phyloP scores from a whole-genome alignment of 257 asterid genomes.

The Solanum chmielewskii region DNA sequence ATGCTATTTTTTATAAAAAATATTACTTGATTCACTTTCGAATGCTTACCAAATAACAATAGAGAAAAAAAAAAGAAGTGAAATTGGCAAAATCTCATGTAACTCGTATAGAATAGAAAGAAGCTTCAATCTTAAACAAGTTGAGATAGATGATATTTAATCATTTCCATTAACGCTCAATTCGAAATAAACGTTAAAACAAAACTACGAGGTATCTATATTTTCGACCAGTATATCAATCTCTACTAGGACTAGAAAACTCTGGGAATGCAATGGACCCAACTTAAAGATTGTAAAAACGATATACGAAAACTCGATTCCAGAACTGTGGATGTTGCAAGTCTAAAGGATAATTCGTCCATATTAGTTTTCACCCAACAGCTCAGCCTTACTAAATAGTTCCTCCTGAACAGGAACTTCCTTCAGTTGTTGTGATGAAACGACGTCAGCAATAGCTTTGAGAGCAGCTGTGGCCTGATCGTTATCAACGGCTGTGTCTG shows the following conservation, averaged over 20 bases:
- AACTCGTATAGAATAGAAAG: neutral
- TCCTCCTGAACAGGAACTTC: slow-evolving; percentile 63
- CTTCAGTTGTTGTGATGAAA: slow-evolving; percentile 55
- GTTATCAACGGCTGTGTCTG: slow-evolving; percentile 14
- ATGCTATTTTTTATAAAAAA: too few species aligned
- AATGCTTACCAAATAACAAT: neutral
- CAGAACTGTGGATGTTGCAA: neutral
- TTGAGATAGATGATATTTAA: neutral
- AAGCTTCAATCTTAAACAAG: neutral
- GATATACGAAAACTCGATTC: neutral
- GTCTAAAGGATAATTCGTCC: neutral
- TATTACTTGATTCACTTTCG: too few species aligned
- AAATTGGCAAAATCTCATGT: neutral
- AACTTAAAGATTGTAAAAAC: neutral
- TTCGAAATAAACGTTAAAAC: neutral
- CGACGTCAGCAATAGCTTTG: slow-evolving; percentile 49
- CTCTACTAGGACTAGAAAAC: neutral
- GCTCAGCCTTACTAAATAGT: slow-evolving; percentile 52
- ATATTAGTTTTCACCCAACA: slow-evolving; percentile 25
- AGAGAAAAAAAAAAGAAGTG: neutral
- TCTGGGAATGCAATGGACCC: neutral
- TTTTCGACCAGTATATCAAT: neutral
- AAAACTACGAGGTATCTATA: neutral
- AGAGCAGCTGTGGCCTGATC: slow-evolving; percentile 43
- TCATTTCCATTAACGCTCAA: neutral